Conservation (phyloP, 2,329 filamentous ascomycete genomes). For the Fusarium siculi region DNA sequence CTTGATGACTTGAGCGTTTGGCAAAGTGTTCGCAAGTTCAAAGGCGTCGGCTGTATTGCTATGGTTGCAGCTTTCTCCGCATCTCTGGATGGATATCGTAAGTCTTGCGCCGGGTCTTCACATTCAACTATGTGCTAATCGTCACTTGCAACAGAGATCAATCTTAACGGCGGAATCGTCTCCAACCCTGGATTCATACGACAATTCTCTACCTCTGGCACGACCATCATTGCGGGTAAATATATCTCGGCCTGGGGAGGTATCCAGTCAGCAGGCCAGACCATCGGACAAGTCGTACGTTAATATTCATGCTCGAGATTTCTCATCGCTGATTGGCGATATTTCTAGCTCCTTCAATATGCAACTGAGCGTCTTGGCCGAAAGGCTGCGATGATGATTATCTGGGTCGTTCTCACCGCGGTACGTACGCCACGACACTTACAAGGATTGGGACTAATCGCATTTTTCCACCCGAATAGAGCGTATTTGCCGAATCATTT, state of each 20-base stretch:
- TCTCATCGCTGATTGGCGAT: rapidly evolving
- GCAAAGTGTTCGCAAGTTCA: background rate
- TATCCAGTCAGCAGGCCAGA: background rate
- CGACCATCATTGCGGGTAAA: background rate
- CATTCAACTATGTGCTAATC: background rate
- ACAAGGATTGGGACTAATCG: background rate
- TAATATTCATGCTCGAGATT: rapidly evolving
- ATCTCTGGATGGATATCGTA: background rate
- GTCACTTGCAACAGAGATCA: background rate
- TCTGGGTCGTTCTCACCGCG: background rate
- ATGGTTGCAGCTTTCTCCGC: background rate
- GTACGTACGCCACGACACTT: background rate
- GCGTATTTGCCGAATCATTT: background rate
- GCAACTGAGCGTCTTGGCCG: background rate
- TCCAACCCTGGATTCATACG: background rate
- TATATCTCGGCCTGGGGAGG: background rate
- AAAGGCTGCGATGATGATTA: background rate
- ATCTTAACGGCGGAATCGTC: background rate
- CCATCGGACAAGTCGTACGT: background rate
- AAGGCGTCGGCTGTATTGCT: background rate
- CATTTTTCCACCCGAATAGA: background rate
- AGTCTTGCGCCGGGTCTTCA: background rate
- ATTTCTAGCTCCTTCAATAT: background rate
- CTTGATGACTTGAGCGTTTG: background rate
- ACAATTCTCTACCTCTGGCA: background rate